Percentiles rank a stretch among this genome's conserved stretches.
Evolutionary conservation across 2,329 filamentous ascomycete genomes (phyloP).

Genomic region (Colletotrichum lentis): DNA sequence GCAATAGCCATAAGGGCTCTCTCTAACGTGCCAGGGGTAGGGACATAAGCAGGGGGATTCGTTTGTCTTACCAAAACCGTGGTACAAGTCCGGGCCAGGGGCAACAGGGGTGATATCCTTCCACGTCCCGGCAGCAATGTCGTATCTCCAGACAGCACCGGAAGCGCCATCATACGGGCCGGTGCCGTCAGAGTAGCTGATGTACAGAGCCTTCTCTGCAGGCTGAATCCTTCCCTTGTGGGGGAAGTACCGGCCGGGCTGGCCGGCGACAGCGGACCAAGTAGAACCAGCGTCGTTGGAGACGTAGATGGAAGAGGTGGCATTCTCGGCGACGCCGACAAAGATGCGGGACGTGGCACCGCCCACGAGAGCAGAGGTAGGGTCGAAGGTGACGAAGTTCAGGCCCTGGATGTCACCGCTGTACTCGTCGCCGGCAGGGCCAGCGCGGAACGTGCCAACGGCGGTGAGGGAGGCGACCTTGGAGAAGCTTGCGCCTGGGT

Average conservation of each 20-base stretch:
- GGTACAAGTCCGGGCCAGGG: slow-evolving; percentile 54
- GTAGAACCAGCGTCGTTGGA: slow-evolving; percentile 62
- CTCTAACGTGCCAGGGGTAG: rapidly evolving
- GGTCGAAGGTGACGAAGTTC: slow-evolving; percentile 64
- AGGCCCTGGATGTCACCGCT: slow-evolving; percentile 57
- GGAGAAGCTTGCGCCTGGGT: slow-evolving; percentile 57
- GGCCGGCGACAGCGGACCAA: slow-evolving; percentile 59
- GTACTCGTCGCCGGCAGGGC: slow-evolving; percentile 53
- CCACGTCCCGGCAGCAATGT: slow-evolving; percentile 58
- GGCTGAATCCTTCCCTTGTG: slow-evolving; percentile 63
- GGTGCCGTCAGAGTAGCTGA: slow-evolving; percentile 63
- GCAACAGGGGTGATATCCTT: slow-evolving; percentile 65
- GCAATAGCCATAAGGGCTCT: neutral
- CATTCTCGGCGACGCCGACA: slow-evolving; percentile 63
- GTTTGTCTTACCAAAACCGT: slow-evolving; percentile 57
- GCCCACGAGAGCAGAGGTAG: slow-evolving; percentile 55
- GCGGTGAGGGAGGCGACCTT: slow-evolving; percentile 64
- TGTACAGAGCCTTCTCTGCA: slow-evolving; percentile 60
- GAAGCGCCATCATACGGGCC: slow-evolving; percentile 65
- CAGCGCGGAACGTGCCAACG: slow-evolving; percentile 59
- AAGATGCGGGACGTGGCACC: slow-evolving; percentile 65
- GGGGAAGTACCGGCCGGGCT: slow-evolving; percentile 61
- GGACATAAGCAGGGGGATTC: too few relatives aligned
- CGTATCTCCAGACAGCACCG: slow-evolving; percentile 64
- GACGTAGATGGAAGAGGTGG: slow-evolving; percentile 61